These are phyloP conservation scores for Arbutus unedo DNA, from an alignment of 148 eudicot species.

Conservation along the genomic window DNA sequence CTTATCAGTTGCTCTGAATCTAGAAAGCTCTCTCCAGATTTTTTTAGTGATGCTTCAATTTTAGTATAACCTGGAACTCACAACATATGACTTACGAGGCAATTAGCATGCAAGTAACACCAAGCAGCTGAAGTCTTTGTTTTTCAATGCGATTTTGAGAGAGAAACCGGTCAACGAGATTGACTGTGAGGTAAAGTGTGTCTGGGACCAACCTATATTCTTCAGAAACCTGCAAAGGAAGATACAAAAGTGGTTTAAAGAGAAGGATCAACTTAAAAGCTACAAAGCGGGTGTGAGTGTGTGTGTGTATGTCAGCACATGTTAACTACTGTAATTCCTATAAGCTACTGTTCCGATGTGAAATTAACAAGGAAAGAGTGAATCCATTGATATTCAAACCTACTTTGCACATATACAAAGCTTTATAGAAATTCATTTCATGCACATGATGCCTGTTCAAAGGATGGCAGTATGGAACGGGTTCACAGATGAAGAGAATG, in stretches of 20 bases:
- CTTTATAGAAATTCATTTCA: background rate
- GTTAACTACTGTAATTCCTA: background rate
- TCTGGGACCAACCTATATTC: constrained; percentile 87
- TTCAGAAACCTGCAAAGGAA: constrained; percentile 60
- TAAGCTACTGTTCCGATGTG: background rate
- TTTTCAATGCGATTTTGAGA: constrained; percentile 68
- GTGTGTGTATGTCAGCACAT: background rate
- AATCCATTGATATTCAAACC: background rate
- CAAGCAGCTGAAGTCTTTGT: constrained; percentile 84
- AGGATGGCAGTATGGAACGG: background rate
- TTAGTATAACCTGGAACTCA: background rate
- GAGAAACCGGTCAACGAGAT: constrained; percentile 77
- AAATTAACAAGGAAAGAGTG: background rate
- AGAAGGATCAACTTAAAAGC: constrained; percentile 6
- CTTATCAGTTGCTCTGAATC: background rate
- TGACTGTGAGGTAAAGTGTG: constrained; percentile 81
- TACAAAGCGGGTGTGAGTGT: too few relatives aligned
- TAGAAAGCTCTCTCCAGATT: background rate
- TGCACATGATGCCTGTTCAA: background rate
- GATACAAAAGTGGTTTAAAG: background rate
- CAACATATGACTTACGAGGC: constrained; percentile 72
- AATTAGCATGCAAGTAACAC: constrained; percentile 91
- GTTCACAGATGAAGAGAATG: background rate
- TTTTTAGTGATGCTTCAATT: background rate
- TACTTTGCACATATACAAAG: background rate